A percentile compares a stretch with the other conserved stretches of the same genome.
phyloP scores from a whole-genome alignment of 768 basidiomycete species.

The Amanita muscaria region DNA sequence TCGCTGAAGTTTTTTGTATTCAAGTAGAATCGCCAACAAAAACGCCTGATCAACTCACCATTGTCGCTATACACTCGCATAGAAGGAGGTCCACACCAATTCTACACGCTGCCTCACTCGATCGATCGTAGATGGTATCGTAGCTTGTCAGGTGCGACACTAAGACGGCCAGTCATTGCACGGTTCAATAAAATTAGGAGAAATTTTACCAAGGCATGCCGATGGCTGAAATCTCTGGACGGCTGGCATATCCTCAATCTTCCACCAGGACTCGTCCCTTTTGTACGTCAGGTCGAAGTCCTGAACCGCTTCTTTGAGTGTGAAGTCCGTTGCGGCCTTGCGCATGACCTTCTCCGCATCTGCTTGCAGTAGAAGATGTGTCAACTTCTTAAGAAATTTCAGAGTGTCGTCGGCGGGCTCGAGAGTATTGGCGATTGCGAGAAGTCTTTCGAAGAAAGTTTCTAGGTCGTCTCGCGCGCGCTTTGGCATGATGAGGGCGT shows the following conservation, averaged over 20 bases:
- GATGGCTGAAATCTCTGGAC: slow-evolving; percentile 8
- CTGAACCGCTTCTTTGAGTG: slow-evolving; percentile 6
- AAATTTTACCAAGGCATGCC: slow-evolving; percentile 6
- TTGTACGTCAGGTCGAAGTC: slow-evolving; percentile 7
- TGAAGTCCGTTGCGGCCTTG: slow-evolving; percentile 8
- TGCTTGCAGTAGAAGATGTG: too few species aligned
- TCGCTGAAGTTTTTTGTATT: neutral
- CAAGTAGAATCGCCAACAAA: slow-evolving; percentile 5
- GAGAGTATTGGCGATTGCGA: neutral
- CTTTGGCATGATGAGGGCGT: slow-evolving; percentile 6
- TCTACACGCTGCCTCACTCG: slow-evolving; percentile 11
- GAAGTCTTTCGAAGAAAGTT: too few species aligned
- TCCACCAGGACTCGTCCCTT: neutral
- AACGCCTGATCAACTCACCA: too few species aligned
- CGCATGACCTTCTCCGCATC: neutral
- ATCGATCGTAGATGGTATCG: slow-evolving; percentile 11
- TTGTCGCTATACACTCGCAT: too few species aligned
- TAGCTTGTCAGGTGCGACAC: slow-evolving; percentile 9
- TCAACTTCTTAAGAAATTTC: neutral
- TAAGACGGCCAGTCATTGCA: slow-evolving; percentile 1
- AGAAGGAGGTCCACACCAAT: slow-evolving; percentile 11
- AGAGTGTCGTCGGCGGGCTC: neutral
- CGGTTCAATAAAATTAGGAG: neutral
- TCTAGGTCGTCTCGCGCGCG: neutral
- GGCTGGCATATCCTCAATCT: slow-evolving; percentile 8